A percentile compares a stretch with the other conserved stretches of the same genome.
Evolutionary conservation across 2,329 filamentous ascomycete species (phyloP).

Genomic region (Cercospora brassicicola): DNA sequence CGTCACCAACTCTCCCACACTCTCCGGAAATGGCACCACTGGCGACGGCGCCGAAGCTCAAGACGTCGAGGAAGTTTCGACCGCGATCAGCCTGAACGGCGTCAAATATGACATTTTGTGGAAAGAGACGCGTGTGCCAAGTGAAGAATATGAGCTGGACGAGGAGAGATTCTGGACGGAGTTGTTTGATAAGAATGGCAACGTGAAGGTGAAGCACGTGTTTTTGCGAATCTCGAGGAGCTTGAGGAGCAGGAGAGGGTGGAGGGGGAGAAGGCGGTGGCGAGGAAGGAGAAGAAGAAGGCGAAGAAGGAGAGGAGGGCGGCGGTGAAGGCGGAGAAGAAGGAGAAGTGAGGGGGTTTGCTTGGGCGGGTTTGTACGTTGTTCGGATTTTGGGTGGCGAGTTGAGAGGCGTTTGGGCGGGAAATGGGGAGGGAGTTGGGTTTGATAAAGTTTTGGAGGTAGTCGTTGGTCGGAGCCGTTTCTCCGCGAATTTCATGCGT

Average conservation of each 20-base stretch:
- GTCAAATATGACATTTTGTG: slow-evolving; percentile 4
- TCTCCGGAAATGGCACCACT: not conserved
- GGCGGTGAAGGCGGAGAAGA: not conserved
- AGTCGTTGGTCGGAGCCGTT: not conserved
- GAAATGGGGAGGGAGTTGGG: not conserved
- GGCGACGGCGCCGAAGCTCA: not conserved
- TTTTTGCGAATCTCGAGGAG: slow-evolving; percentile 6
- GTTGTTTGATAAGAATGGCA: not conserved
- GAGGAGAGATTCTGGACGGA: slow-evolving; percentile 4
- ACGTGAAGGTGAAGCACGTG: not conserved
- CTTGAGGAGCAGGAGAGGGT: slow-evolving; percentile 1
- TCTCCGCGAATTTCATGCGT: not conserved
- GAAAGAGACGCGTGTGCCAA: not conserved
- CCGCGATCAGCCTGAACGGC: not conserved
- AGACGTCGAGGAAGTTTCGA: not conserved
- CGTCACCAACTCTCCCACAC: not conserved
- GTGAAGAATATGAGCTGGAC: not conserved
- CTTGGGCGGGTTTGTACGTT: not conserved
- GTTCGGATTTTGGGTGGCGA: not conserved
- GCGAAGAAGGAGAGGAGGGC: slow-evolving; percentile 7
- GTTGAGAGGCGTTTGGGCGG: not conserved
- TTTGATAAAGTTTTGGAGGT: not conserved
- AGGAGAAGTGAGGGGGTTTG: not conserved
- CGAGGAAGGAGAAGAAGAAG: not conserved
- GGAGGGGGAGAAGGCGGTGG: not conserved